Percentiles rank a stretch among this genome's conserved stretches.
phyloP scores from a whole-genome alignment of 768 basidiomycete genomes.

The Agaricus sinodeliciosus region DNA sequence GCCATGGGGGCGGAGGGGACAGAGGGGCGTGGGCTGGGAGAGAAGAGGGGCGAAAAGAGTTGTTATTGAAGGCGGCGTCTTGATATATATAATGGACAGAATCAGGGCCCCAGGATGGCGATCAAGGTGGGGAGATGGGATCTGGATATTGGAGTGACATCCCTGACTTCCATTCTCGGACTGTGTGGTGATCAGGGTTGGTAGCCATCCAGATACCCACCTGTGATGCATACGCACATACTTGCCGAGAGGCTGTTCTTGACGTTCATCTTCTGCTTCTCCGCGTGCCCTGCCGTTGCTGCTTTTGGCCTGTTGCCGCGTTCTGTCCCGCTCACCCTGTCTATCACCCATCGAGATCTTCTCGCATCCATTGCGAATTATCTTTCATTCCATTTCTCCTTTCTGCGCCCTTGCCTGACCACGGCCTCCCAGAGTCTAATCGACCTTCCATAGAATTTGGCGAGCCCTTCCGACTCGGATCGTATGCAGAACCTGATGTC shows the following conservation, averaged over 20 bases:
- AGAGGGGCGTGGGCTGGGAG: constrained; percentile 29
- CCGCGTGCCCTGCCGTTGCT: constrained; percentile 57
- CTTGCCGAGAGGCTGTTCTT: constrained; percentile 13
- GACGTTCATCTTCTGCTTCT: constrained; percentile 26
- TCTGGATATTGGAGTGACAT: constrained; percentile 40
- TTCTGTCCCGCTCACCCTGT: constrained; percentile 33
- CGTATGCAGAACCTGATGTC: constrained; percentile 5
- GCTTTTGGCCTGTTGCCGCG: constrained; percentile 41
- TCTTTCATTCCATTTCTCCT: constrained; percentile 24
- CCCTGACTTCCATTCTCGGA: constrained; percentile 26
- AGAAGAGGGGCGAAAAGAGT: constrained; percentile 44
- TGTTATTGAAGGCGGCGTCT: constrained; percentile 33
- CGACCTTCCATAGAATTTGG: constrained; percentile 13
- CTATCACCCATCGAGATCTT: constrained; percentile 30
- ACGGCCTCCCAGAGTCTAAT: constrained; percentile 15
- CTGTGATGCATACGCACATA: constrained; percentile 9
- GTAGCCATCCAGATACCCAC: constrained; percentile 8
- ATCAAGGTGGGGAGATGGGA: constrained; percentile 46
- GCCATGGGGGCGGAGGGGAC: constrained; percentile 19
- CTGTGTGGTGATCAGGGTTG: constrained; percentile 8
- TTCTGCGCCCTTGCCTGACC: not conserved
- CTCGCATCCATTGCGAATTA: constrained; percentile 25
- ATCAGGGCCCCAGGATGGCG: constrained; percentile 48
- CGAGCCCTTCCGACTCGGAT: constrained; percentile 8
- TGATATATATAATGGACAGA: constrained; percentile 53